Percentiles rank a stretch among this genome's conserved stretches.
These are phyloP conservation scores for Eucalyptus caleyi DNA, from an alignment of 345 rosid genomes.

Conservation along the genomic window DNA sequence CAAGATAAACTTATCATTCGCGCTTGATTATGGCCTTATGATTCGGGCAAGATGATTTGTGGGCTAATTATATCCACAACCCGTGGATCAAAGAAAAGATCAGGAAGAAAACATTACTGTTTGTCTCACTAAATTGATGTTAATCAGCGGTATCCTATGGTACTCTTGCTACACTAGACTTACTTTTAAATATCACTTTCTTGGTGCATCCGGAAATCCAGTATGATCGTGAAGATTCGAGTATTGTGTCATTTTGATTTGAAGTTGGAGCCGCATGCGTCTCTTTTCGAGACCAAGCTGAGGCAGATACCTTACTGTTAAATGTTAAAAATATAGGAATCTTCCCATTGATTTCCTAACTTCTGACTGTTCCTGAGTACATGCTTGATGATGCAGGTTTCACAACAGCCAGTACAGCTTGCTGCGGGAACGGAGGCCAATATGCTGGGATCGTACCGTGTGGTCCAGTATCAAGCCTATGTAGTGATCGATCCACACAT, in stretches of 20 bases:
- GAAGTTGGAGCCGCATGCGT: neutral
- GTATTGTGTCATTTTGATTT: neutral
- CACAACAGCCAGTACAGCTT: constrained; percentile 56
- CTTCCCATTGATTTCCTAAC: neutral
- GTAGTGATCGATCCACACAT: constrained; percentile 50
- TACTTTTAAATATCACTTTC: neutral
- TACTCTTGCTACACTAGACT: neutral
- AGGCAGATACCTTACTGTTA: neutral
- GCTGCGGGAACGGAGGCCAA: constrained; percentile 81
- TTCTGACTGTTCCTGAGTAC: neutral
- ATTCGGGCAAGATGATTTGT: neutral
- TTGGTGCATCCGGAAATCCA: neutral
- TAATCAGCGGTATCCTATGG: neutral
- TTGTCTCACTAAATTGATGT: neutral
- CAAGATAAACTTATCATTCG: neutral
- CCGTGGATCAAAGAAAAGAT: neutral
- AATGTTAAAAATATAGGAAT: neutral
- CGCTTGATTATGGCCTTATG: neutral
- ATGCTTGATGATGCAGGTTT: neutral
- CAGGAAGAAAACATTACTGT: neutral
- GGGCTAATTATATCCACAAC: neutral
- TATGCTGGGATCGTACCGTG: constrained; percentile 84
- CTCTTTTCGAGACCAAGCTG: neutral
- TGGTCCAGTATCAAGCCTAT: constrained; percentile 66
- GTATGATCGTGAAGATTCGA: neutral